A percentile compares a stretch with the other conserved stretches of the same genome.
Conservation (phyloP, 495 filamentous ascomycete species). For the Rhypophila decipiens region DNA sequence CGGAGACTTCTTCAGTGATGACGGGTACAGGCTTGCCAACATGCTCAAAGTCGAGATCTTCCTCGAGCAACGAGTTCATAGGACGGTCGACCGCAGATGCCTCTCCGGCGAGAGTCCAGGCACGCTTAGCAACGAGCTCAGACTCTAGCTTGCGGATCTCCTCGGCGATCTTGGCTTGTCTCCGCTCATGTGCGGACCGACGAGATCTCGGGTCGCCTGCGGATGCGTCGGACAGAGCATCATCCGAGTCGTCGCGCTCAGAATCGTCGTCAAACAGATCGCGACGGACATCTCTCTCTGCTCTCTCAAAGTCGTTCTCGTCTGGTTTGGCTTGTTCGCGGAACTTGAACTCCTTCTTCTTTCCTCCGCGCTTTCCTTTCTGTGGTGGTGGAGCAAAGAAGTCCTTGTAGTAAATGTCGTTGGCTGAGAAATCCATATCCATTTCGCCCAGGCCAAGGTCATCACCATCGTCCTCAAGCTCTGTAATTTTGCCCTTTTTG, state of each 20-base stretch:
- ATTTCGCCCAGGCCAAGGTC: conserved; percentile 30
- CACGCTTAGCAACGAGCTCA: conserved; percentile 80
- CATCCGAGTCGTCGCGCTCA: conserved; percentile 48
- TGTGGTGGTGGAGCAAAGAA: conserved; percentile 82
- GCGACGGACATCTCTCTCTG: conserved; percentile 84
- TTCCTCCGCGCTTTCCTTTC: conserved; percentile 45
- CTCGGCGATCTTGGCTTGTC: conserved; percentile 74
- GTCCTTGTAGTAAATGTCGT: conserved; percentile 78
- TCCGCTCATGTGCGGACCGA: conserved; percentile 76
- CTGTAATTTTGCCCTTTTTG: conserved; percentile 49
- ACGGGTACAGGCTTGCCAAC: conserved; percentile 93
- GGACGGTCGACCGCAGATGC: conserved; percentile 76
- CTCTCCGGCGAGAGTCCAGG: conserved; percentile 89
- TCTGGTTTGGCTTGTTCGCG: conserved; percentile 23
- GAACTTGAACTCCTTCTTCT: conserved; percentile 19
- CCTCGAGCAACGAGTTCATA: conserved; percentile 84
- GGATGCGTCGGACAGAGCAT: conserved; percentile 50
- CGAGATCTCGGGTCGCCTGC: conserved; percentile 49
- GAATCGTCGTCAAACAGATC: conserved; percentile 85
- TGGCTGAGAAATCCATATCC: conserved; percentile 62
- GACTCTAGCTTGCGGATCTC: conserved; percentile 88
- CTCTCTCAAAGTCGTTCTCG: conserved; percentile 67
- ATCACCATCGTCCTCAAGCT: conserved; percentile 60
- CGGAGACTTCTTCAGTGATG: conserved; percentile 87
- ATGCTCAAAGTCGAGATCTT: conserved; percentile 93